Percentiles rank a stretch among this genome's conserved stretches.
Conservation (phyloP, 2,329 filamentous ascomycete genomes). For the Alternaria triticina region DNA sequence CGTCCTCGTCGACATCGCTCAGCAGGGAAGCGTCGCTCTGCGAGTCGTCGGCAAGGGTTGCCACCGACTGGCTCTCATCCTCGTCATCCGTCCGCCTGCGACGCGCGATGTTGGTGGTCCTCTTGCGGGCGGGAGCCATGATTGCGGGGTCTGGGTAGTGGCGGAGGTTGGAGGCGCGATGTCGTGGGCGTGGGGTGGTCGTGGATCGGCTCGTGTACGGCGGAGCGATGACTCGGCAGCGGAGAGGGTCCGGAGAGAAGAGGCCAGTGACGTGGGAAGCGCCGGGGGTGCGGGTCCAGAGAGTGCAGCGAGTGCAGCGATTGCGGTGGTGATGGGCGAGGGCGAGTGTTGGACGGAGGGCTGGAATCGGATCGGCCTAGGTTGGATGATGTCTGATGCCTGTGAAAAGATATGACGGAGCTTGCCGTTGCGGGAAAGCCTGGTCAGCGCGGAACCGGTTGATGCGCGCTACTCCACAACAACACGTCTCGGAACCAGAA, state of each 20-base stretch:
- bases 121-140: conserved; percentile 49
- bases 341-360: conserved; percentile 23
- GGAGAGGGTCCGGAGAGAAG: conserved; percentile 25
- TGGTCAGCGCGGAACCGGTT: conserved; percentile 18
- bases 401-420: conserved; percentile 45
- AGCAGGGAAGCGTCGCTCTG: conserved; percentile 66
- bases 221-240: conserved; percentile 30
- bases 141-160: conserved; percentile 22
- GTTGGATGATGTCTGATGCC: conserved; percentile 41
- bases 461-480: conserved; percentile 22
- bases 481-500: conserved; percentile 3
- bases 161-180: conserved; percentile 19
- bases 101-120: conserved; percentile 44
- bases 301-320: conserved; percentile 29
- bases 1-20: conserved; percentile 64
- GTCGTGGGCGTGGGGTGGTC: conserved; percentile 26
- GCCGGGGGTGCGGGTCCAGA: conserved; percentile 21
- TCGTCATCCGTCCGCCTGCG: conserved; percentile 50
- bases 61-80: conserved; percentile 49
- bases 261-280: conserved; percentile 17
- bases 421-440: conserved; percentile 29
- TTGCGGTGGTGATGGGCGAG: conserved; percentile 38
- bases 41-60: conserved; percentile 65
- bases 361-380: conserved; percentile 23
- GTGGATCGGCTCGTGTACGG: conserved; percentile 28